Evolutionary conservation across 2,329 filamentous ascomycete genomes (phyloP).

Genomic region (Colletotrichum aenigma): DNA sequence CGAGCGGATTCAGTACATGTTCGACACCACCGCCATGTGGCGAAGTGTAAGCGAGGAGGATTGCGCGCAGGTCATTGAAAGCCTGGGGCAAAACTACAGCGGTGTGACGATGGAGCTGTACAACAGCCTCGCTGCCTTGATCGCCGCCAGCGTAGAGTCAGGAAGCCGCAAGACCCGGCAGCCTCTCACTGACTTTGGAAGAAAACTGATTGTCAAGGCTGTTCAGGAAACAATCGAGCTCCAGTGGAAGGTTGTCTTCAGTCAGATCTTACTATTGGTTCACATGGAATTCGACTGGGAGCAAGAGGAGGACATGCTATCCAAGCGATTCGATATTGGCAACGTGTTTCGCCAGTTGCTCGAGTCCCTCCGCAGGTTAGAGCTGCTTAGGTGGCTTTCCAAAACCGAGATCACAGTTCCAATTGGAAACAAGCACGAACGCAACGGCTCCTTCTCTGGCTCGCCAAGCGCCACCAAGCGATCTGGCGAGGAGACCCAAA

Average conservation of each 20-base stretch:
- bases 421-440: conserved; percentile 43
- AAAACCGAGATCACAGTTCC: conserved; percentile 61
- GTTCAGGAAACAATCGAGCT: conserved; percentile 79
- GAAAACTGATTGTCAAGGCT: conserved; percentile 74
- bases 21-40: conserved; percentile 78
- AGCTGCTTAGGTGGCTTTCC: conserved; percentile 74
- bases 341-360: conserved; percentile 73
- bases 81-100: conserved; percentile 70
- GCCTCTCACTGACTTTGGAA: conserved; percentile 76
- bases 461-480: conserved; percentile 41
- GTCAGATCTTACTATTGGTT: conserved; percentile 80
- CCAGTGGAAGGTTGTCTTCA: conserved; percentile 77
- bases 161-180: conserved; percentile 49
- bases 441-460: conserved; percentile 36
- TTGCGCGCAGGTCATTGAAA: conserved; percentile 70
- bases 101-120: conserved; percentile 62
- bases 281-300: conserved; percentile 88
- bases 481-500: conserved; percentile 47
- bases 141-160: conserved; percentile 46
- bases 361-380: conserved; percentile 72
- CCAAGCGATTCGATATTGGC: conserved; percentile 67
- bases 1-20: conserved; percentile 79
- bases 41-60: conserved; percentile 84
- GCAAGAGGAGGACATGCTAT: conserved; percentile 69
- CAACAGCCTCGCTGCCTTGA: conserved; percentile 51